Percentiles rank a stretch among this genome's conserved stretches.
phyloP scores from a whole-genome alignment of 2,329 filamentous ascomycete species.

The Trichoderma sp. region DNA sequence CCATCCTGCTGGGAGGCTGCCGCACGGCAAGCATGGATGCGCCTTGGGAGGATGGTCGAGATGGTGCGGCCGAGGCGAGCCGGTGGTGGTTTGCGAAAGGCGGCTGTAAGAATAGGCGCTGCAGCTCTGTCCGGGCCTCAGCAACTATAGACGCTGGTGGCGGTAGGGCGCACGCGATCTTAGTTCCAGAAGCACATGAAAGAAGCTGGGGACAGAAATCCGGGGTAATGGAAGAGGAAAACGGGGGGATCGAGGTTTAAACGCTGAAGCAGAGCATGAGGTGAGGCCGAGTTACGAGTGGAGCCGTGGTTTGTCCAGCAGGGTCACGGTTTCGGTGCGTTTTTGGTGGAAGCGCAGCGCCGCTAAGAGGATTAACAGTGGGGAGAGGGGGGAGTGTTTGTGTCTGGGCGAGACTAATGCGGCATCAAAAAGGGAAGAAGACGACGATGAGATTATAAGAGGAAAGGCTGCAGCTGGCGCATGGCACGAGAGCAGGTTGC shows the following conservation, averaged over 20 bases:
- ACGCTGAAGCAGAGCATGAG: conserved; percentile 14
- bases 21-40: conserved; percentile 60
- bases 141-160: not conserved
- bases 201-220: conserved; percentile 29
- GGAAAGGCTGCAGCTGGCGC: not conserved
- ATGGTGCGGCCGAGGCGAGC: not conserved
- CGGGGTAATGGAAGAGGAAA: conserved; percentile 28
- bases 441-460: not conserved
- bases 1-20: conserved; percentile 58
- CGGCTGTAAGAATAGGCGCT: conserved; percentile 1
- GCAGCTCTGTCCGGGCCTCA: no score
- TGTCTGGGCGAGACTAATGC: not conserved
- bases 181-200: conserved; percentile 25
- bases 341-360: not conserved
- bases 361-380: conserved; percentile 11
- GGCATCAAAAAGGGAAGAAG: not conserved
- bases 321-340: conserved; percentile 21
- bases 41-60: conserved; percentile 31
- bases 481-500: not conserved
- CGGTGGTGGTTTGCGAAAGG: conserved; percentile 9
- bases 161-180: conserved; percentile 20
- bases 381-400: not conserved
- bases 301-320: conserved; percentile 18
- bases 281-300: conserved; percentile 25
- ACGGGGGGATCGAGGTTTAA: conserved; percentile 23